phyloP scores from a whole-genome alignment of 192 early-diverging fungal genomes.

The Lobulomyces angularis region DNA sequence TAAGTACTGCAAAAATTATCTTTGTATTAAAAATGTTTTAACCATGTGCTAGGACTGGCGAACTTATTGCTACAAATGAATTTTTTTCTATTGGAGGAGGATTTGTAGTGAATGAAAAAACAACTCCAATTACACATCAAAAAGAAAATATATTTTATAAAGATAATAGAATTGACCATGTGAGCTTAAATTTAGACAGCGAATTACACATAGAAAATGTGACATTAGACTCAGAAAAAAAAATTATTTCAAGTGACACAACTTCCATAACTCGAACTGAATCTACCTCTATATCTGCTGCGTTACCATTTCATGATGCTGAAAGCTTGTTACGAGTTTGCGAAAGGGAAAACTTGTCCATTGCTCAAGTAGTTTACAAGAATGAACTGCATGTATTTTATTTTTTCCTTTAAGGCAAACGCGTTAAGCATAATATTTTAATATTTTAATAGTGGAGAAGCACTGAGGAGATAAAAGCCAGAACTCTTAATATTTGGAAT shows the following conservation, averaged over 20 bases:
- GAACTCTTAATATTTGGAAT: constrained; percentile 72
- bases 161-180: constrained; percentile 24
- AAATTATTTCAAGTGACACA: no score
- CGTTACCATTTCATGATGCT: constrained; percentile 73
- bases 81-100: constrained; percentile 94
- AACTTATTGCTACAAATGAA: constrained; percentile 71
- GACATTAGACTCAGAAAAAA: no score
- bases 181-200: constrained; percentile 26
- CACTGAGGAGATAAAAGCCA: constrained; percentile 62
- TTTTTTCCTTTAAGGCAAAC: no score
- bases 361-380: constrained; percentile 89
- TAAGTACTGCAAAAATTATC: constrained; percentile 27
- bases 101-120: constrained; percentile 87
- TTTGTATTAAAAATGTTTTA: constrained; percentile 1
- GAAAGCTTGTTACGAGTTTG: constrained; percentile 70
- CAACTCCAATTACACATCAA: constrained; percentile 62
- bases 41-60: not conserved
- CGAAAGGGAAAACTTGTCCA: constrained; percentile 66
- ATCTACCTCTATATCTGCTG: constrained; percentile 46
- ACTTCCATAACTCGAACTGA: not conserved
- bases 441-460: constrained; percentile 49
- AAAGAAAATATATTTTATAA: constrained; percentile 57
- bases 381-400: constrained; percentile 74
- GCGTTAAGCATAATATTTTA: not conserved
- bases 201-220: no score